Evolutionary conservation across 2,329 filamentous ascomycete genomes (phyloP), one percentile per base, ranked within the genome.

Genomic region (Niveomyces coronatus): DNA sequence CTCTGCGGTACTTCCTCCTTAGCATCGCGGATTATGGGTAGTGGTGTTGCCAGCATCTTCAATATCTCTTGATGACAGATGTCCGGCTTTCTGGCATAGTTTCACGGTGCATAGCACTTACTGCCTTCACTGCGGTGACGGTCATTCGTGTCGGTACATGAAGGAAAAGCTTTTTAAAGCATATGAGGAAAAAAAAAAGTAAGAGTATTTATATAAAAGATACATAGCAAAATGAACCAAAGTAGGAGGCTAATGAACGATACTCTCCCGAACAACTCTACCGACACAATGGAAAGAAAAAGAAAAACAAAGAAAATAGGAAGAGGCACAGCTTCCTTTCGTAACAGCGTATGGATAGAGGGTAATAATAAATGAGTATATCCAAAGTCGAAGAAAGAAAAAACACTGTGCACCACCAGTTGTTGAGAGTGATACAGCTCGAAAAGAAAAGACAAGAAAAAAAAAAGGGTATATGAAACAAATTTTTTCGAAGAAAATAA

Each of bases 171-270:
- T n/a, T n/a, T n/a, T n/a, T n/a, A n/a, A n/a, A n/a, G n/a, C n/a
- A n/a, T n/a, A 37, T 43, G 38, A 35, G 39, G 38, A 22, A 24
- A 29, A 35, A 39, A 41, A 44, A 33, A 28, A 43, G 40, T 51
- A 48, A 14, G 13, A 44, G 47, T 49, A 47, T 46, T 45, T 50
- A 43, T 42, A 43, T 49, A 46, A 43, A 44, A 38, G 46, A 39
- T 41, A 42, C 35, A 42, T 24, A 37, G 37, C 45, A 49, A 41
- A n/a, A n/a, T n/a, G n/a, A n/a, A n/a, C n/a, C n/a, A 43, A 41
- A 44, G 41, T 18, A 30, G 14, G 11, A 31, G 14, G 8, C 11
- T n/a, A 39, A 18, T 26, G 23, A 39, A 19, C 23, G 31, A 17
- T 16, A 15, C 36, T 23, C 31, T 35, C 31, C 24, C 37, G n/a